phyloP scores from a whole-genome alignment of 495 filamentous ascomycete species.

The Pyronema domesticum region DNA sequence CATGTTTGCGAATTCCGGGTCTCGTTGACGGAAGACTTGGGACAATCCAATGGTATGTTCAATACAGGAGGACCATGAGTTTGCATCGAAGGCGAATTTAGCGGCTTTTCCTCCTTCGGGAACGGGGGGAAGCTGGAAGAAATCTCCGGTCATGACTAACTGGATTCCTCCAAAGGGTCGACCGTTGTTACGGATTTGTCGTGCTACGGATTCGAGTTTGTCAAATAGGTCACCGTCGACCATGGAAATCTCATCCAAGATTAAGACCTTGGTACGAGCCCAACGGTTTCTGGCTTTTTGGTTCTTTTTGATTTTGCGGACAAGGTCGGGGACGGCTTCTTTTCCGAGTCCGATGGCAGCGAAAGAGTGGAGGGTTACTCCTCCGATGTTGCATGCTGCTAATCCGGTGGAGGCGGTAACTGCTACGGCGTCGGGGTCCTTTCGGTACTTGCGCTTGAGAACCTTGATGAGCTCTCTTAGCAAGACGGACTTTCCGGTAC shows the following conservation, averaged over 20 bases:
- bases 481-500: conserved; percentile 87
- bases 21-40: conserved; percentile 88
- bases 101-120: conserved; percentile 54
- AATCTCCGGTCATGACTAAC: conserved; percentile 87
- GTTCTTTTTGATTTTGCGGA: conserved; percentile 84
- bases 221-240: conserved; percentile 94
- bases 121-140: conserved; percentile 91
- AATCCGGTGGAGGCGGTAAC: conserved; percentile 92
- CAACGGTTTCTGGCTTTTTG: conserved; percentile 73
- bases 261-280: conserved; percentile 66
- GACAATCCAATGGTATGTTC: conserved; percentile 91
- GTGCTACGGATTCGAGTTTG: conserved; percentile 80
- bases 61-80: conserved; percentile 77
- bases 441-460: conserved; percentile 52
- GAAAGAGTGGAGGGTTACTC: conserved; percentile 91
- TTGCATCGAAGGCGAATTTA: conserved; percentile 85
- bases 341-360: conserved; percentile 90
- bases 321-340: conserved; percentile 59
- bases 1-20: conserved; percentile 88
- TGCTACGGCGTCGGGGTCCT: conserved; percentile 64
- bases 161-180: conserved; percentile 92
- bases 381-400: conserved; percentile 90
- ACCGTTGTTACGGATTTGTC: conserved; percentile 72
- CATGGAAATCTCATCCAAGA: conserved; percentile 97
- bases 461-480: conserved; percentile 75